Evolutionary conservation across 2,329 filamentous ascomycete genomes (phyloP).

Genomic region (Colletotrichum kahawae): DNA sequence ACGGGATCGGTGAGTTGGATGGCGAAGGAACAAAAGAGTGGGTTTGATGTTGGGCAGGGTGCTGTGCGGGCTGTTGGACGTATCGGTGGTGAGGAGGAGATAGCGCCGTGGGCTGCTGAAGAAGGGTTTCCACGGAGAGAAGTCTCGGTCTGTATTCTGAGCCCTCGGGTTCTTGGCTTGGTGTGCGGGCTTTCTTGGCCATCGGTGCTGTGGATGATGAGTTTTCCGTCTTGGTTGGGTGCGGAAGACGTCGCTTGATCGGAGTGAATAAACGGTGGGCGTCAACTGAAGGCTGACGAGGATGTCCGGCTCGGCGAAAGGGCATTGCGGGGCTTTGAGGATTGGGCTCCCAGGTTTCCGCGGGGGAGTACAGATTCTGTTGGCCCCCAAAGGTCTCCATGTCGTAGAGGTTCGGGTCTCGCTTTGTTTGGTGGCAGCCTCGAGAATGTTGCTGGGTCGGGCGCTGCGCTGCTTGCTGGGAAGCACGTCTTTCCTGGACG

Average conservation of each 20-base stretch:
- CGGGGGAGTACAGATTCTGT: neutral
- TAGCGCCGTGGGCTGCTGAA: neutral
- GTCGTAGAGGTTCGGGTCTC: neutral
- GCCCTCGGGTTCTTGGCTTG: neutral
- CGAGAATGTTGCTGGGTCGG: neutral
- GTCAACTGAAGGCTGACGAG: neutral
- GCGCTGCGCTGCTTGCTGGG: neutral
- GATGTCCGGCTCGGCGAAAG: neutral
- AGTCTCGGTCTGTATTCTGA: neutral
- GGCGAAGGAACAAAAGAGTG: neutral
- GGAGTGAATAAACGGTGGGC: neutral
- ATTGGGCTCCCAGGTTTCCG: neutral
- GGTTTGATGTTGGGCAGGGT: neutral
- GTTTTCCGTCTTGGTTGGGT: neutral
- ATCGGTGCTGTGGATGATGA: neutral
- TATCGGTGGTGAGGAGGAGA: neutral
- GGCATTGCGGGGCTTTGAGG: neutral
- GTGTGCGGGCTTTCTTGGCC: neutral
- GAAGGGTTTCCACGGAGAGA: neutral
- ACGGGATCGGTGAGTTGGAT: neutral
- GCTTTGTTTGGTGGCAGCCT: neutral
- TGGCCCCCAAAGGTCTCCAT: neutral
- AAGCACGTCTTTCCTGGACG: neutral
- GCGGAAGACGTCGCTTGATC: neutral
- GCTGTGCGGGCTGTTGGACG: neutral